These are phyloP conservation scores for Lagenidium sp. DNA, from an alignment of 352 stramenopile genomes.

Conservation along the genomic window DNA sequence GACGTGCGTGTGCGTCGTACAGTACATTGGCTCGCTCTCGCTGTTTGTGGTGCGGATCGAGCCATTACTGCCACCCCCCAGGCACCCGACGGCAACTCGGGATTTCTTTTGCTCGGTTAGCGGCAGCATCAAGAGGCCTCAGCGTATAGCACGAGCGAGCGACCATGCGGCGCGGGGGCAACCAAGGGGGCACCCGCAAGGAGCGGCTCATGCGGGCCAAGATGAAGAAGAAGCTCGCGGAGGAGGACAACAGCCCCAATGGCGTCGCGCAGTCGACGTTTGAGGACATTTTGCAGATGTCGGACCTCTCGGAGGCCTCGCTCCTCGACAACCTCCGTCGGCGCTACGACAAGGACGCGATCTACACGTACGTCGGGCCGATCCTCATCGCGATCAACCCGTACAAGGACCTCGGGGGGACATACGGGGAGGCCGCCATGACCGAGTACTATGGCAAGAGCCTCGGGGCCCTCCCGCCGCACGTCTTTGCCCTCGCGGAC, in stretches of 20 bases:
- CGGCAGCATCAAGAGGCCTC: too few species aligned
- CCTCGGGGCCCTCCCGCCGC: conserved; percentile 72
- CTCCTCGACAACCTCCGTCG: conserved; percentile 83
- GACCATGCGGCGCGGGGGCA: conserved; percentile 26
- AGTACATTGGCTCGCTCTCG: too few species aligned
- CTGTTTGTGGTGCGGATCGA: too few species aligned
- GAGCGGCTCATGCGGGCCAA: conserved; percentile 81
- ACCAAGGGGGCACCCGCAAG: conserved; percentile 54
- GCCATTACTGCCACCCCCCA: too few species aligned
- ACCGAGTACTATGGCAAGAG: conserved; percentile 84
- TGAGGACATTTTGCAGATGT: conserved; percentile 88
- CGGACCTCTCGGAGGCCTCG: conserved; percentile 83
- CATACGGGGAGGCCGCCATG: conserved; percentile 77
- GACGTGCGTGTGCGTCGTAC: too few species aligned
- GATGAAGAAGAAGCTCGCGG: conserved; percentile 81
- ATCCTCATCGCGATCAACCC: conserved; percentile 91
- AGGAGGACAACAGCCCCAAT: conserved; percentile 40
- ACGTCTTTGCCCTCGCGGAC: conserved; percentile 88
- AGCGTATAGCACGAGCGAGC: too few species aligned
- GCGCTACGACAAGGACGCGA: conserved; percentile 89
- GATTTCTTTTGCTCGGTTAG: too few species aligned
- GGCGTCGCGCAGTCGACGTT: conserved; percentile 34
- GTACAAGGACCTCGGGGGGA: conserved; percentile 68
- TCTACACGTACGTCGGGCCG: conserved; percentile 91
- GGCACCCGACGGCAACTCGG: too few species aligned